A percentile compares a stretch with the other conserved stretches of the same genome.
These are phyloP conservation scores for Aspergillus transmontanensis DNA, from an alignment of 2,329 filamentous ascomycete genomes.

Conservation along the genomic window DNA sequence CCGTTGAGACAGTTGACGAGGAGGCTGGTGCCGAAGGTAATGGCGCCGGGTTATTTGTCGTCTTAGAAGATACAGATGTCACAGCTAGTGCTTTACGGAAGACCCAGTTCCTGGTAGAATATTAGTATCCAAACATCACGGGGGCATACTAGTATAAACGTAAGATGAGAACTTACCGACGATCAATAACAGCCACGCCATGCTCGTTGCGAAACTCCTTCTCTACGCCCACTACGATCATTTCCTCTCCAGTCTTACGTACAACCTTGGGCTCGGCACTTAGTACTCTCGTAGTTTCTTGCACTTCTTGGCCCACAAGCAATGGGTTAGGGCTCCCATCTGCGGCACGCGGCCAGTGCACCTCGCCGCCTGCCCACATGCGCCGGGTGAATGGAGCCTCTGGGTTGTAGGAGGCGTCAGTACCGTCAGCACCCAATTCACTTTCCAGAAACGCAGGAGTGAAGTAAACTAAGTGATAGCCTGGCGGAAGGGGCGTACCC, in stretches of 20 bases:
- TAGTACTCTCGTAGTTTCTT: conserved; percentile 59
- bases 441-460: conserved; percentile 58
- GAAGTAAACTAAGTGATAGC: conserved; percentile 67
- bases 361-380: conserved; percentile 69
- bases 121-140: not conserved
- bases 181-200: conserved; percentile 58
- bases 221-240: conserved; percentile 67
- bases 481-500: conserved; percentile 58
- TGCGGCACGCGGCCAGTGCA: conserved; percentile 51
- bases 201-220: conserved; percentile 59
- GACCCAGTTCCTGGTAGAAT: conserved; percentile 44
- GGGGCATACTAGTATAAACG: not conserved
- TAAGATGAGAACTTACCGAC: conserved; percentile 47
- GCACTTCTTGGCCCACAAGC: conserved; percentile 57
- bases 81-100: conserved; percentile 43
- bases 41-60: conserved; percentile 6
- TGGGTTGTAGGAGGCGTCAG: conserved; percentile 63
- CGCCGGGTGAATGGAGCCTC: conserved; percentile 62
- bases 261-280: conserved; percentile 59
- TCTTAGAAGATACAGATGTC: conserved; percentile 13
- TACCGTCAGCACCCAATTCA: conserved; percentile 62
- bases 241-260: conserved; percentile 57
- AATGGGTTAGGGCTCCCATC: conserved; percentile 43
- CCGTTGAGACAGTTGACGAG: conserved; percentile 23
- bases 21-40: conserved; percentile 18